Evolutionary conservation across 305 asterid genomes (phyloP).

Genomic region (Striga hermonthica): DNA sequence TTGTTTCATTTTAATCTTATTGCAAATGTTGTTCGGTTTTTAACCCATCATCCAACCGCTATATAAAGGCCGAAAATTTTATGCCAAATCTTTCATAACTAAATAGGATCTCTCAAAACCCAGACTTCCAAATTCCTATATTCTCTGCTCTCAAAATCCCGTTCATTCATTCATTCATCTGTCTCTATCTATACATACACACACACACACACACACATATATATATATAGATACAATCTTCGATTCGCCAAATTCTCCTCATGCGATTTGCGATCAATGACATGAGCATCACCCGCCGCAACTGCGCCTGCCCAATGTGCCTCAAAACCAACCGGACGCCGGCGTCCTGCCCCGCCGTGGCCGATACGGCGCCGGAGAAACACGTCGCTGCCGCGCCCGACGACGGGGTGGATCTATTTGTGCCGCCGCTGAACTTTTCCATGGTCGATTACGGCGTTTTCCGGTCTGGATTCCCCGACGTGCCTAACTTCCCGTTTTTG

Average conservation of each 20-base stretch:
- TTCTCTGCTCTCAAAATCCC: conserved; percentile 8
- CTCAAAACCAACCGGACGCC: conserved; percentile 33
- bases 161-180: not conserved
- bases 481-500: conserved; percentile 62
- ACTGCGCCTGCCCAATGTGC: conserved; percentile 45
- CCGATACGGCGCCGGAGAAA: conserved; percentile 34
- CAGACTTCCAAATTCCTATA: conserved; percentile 11
- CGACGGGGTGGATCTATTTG: conserved; percentile 42
- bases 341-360: conserved; percentile 31
- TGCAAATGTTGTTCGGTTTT: not conserved
- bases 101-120: conserved; percentile 37
- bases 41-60: not conserved
- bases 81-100: not conserved
- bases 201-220: not conserved
- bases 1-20: too few relatives aligned
- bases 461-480: conserved; percentile 85
- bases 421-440: conserved; percentile 78
- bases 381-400: conserved; percentile 21
- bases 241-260: conserved; percentile 29
- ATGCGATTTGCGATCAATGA: conserved; percentile 39
- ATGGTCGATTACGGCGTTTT: conserved; percentile 85
- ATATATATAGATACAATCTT: conserved; percentile 8
- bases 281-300: conserved; percentile 43
- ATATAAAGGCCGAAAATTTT: not conserved
- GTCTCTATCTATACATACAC: not conserved